Percentiles rank a stretch among this genome's conserved stretches.
phyloP scores from a whole-genome alignment of 768 basidiomycete species.

The Serendipita sp. region DNA sequence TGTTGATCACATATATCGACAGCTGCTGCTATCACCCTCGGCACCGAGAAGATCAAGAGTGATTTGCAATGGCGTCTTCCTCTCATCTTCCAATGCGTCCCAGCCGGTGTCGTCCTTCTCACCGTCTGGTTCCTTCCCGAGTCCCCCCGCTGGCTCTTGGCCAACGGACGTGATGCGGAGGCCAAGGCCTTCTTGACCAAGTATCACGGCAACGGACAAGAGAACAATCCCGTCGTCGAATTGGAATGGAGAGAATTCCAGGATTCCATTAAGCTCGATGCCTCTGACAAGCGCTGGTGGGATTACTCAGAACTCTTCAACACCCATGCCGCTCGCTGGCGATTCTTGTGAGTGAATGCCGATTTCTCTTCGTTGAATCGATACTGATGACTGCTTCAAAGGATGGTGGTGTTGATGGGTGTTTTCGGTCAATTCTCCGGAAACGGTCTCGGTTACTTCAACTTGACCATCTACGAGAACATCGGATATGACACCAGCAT shows the following conservation, averaged over 20 bases:
- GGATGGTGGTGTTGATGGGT: conserved; percentile 21
- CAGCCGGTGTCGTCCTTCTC: conserved; percentile 24
- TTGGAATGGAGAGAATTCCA: conserved; percentile 39
- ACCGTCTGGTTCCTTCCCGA: conserved; percentile 23
- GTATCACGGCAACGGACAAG: conserved; percentile 38
- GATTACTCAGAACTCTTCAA: conserved; percentile 36
- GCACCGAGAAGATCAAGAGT: conserved; percentile 19
- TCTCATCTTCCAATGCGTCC: conserved; percentile 34
- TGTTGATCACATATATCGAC: conserved; percentile 9
- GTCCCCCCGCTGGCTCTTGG: conserved; percentile 41
- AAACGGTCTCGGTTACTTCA: conserved; percentile 35
- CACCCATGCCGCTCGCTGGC: conserved; percentile 31
- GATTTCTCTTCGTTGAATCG: no score
- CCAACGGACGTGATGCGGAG: conserved; percentile 33
- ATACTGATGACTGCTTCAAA: no score
- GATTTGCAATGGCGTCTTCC: conserved; percentile 39
- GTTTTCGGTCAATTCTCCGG: conserved; percentile 45
- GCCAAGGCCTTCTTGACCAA: conserved; percentile 33
- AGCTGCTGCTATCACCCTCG: conserved; percentile 15
- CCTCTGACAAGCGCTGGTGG: conserved; percentile 42
- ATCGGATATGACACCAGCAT: conserved; percentile 15
- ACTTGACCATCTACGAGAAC: conserved; percentile 17
- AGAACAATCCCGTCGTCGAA: conserved; percentile 33
- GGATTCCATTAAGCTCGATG: conserved; percentile 33
- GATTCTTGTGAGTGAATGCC: conserved; percentile 33